Evolutionary conservation across 768 basidiomycete genomes (phyloP).

Genomic region (Tulasnella sp.): DNA sequence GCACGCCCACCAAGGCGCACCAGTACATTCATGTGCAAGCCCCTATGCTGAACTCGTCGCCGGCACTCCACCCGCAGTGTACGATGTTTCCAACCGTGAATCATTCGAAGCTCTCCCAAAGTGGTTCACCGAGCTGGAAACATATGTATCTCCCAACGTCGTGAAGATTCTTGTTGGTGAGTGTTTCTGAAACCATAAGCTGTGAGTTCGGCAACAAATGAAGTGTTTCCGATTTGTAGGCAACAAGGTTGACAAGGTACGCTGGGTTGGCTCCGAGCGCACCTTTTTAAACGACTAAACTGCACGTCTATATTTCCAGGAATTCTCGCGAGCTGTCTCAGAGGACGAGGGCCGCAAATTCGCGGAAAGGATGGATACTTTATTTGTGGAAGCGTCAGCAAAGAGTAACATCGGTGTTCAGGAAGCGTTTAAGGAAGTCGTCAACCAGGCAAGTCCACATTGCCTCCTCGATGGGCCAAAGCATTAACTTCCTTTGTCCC

Average conservation of each 20-base stretch:
- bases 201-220: not conserved
- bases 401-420: slow-evolving; percentile 84
- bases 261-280: not conserved
- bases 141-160: slow-evolving; percentile 79
- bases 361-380: slow-evolving; percentile 71
- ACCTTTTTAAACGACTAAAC: not conserved
- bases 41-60: not conserved
- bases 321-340: slow-evolving; percentile 84
- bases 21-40: not conserved
- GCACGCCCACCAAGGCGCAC: not conserved
- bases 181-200: not conserved
- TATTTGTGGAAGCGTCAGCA: slow-evolving; percentile 90
- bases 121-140: slow-evolving; percentile 74
- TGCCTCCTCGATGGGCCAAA: not conserved
- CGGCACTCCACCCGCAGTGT: slow-evolving; percentile 52
- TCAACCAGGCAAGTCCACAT: slow-evolving; percentile 37
- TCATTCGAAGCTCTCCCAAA: slow-evolving; percentile 91
- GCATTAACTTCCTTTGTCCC: not conserved
- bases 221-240: slow-evolving; percentile 29
- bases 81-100: slow-evolving; percentile 89
- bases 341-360: slow-evolving; percentile 73
- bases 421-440: slow-evolving; percentile 72
- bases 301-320: slow-evolving; percentile 44
- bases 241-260: slow-evolving; percentile 84
- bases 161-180: slow-evolving; percentile 94